Evolutionary conservation across 2,329 filamentous ascomycete genomes (phyloP).

Genomic region (Phyllachora maydis): DNA sequence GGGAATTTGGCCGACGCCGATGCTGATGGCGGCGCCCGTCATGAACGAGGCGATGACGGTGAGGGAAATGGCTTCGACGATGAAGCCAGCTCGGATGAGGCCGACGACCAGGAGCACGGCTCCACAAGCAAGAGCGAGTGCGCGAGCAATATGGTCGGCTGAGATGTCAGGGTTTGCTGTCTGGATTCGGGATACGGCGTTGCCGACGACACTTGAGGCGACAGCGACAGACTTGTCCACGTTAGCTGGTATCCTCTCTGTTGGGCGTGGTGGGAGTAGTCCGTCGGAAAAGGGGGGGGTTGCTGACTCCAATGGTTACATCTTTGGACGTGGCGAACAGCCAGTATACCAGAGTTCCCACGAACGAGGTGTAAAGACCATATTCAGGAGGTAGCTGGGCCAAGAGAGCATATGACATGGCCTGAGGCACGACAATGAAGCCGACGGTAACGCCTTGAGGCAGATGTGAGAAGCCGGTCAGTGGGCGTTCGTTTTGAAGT

Average conservation of each 20-base stretch:
- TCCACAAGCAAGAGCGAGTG: slow-evolving; percentile 22
- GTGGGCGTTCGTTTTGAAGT: slow-evolving; percentile 1
- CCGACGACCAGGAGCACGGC: slow-evolving; percentile 21
- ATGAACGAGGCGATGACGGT: slow-evolving; percentile 28
- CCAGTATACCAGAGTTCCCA: slow-evolving; percentile 65
- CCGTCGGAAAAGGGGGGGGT: no score
- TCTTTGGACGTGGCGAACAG: slow-evolving; percentile 72
- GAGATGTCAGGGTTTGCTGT: slow-evolving; percentile 12
- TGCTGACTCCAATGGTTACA: slow-evolving; percentile 49
- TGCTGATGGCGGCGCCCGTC: slow-evolving; percentile 27
- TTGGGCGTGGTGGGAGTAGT: fast-evolving
- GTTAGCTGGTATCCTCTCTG: not conserved
- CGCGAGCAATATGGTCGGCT: slow-evolving; percentile 19
- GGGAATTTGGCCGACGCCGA: slow-evolving; percentile 24
- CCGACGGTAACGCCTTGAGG: slow-evolving; percentile 45
- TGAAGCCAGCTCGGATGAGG: slow-evolving; percentile 23
- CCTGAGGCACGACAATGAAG: slow-evolving; percentile 29
- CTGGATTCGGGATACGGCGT: slow-evolving; percentile 18
- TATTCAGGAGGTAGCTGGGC: slow-evolving; percentile 48
- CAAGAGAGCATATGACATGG: slow-evolving; percentile 60
- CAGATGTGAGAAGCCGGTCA: slow-evolving; percentile 3
- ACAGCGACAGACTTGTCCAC: slow-evolving; percentile 28
- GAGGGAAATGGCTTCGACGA: slow-evolving; percentile 29
- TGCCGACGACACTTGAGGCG: slow-evolving; percentile 26
- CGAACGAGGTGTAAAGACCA: slow-evolving; percentile 66